Base-by-base conservation (phyloP, 2,329 filamentous ascomycete genomes). In the Xylaria multiplex region DNA sequence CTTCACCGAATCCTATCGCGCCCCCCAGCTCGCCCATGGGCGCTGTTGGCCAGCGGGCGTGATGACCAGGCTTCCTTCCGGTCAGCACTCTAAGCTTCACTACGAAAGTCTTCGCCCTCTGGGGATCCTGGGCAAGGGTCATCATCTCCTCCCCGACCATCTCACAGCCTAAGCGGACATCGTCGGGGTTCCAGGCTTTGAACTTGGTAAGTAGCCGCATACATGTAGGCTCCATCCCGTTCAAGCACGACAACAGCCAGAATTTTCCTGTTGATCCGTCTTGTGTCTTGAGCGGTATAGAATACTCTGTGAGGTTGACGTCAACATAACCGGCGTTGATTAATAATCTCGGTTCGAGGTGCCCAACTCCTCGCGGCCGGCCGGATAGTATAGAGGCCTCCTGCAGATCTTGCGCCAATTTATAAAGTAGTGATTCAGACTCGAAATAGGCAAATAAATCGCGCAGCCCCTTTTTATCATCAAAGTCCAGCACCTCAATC, bases 401-500 rank as follows among this genome's bases (percentile, higher is more conserved):
- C 30, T 77, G 70, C 14, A 85, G 70, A 54, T 85, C 84, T 6
- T 72, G 70, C 19, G 76, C 73, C 3, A 86, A 70, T 46, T 76
- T 72, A 65, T 81, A 80, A 50, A 84, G 78, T n/a, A 82, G 72
- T 2, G 84, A 85, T 16, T 80, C 80, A 0, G 80, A 73, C 1
- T 82, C 76, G 62, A 85, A 86, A 56, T 76, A 75, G 4, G 77
- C 74, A 45, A 79, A 70, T 35, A 80, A 79, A 64, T 79, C 79
- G 42, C 73, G 70, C 53, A 79, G 72, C 3, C 77, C 76, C 40
- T 81, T 80, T n/a, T 78, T 75, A 59, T 83, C 81, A 68, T 86
- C 83, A 71, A 84, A 84, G 69, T 88, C 86, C 50, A 85, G 74
- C 6, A 88, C 73, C 73, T 88, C 85, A 48, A 88, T 81, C 82